Base-by-base conservation (phyloP, 176 grass and related monocot genomes). In the Avena sativa region DNA sequence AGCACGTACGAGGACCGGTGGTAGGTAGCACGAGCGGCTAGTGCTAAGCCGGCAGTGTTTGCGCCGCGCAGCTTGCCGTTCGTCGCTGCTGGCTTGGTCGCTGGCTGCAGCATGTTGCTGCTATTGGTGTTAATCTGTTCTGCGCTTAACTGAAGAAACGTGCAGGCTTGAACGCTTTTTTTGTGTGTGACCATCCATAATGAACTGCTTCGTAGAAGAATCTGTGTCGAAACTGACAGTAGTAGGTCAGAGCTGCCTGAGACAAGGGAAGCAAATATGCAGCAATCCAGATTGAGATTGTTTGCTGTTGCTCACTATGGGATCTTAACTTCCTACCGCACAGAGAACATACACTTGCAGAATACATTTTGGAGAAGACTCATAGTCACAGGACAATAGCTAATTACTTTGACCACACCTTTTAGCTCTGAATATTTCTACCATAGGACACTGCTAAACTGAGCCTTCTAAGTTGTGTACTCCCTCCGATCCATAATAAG, bases 391-490 rank as follows among this genome's bases (percentile, higher is more conserved):
- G 1, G 38, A 40, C 15, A 2, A 6, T 28, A 34, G 13, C 52
- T 5, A 30, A 68, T 88, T 38, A 36, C 38, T 84, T 36, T 78
- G 36, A 21, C 52, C 44, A 16, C 64, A 16, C 11, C 28, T 62
- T 57, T 63, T 74, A 74, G 20, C 53, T 51, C 83, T 79, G 43
- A 71, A 63, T 20, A 63, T 63, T 71, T 84, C 5, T 20, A 28
- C 50, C 52, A 16, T 12, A 49, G 14, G 80, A 20, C 20, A 60
- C 12, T 53, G 9, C 14, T 1, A 20, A 71, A n/a, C 20, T 28
- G 68, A 58, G 17, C n/a, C 14, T 73, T 30, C 4, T 13, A 25
- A 71, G 9, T 17, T 32, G n/a, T 62, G 57, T 9, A 34, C 32
- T 34, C 32, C 32, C 32, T 34, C 32, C 32, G 32, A 34, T 34